Conservation (phyloP, 768 basidiomycete species). For the Lactarius evosmus region DNA sequence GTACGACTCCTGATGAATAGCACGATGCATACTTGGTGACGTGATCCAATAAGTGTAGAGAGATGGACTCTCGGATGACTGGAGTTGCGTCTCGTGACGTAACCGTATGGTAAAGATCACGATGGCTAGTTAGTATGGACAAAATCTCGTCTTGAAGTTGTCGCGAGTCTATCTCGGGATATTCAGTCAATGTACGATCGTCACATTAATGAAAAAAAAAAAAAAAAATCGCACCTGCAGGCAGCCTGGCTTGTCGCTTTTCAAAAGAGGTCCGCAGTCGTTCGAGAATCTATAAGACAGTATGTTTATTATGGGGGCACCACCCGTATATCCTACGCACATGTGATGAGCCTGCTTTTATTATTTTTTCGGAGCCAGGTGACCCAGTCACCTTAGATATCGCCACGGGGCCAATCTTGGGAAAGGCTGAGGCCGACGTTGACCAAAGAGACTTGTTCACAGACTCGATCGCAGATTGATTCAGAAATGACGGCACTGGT, state of each 20-base stretch:
- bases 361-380: constrained; percentile 5
- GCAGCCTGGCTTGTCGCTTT: constrained; percentile 50
- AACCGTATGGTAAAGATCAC: constrained; percentile 74
- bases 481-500: constrained; percentile 47
- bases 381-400: constrained; percentile 47
- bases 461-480: constrained; percentile 46
- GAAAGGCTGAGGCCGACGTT: constrained; percentile 44
- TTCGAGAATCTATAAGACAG: constrained; percentile 47
- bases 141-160: constrained; percentile 66
- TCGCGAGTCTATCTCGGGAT: constrained; percentile 41
- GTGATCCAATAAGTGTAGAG: constrained; percentile 86
- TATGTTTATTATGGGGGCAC: not conserved
- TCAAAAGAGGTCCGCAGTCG: constrained; percentile 55
- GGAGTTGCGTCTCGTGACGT: constrained; percentile 63
- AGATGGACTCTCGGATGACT: constrained; percentile 60
- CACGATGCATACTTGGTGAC: constrained; percentile 63
- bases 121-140: constrained; percentile 60
- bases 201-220: constrained; percentile 11
- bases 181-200: not conserved
- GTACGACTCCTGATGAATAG: not conserved
- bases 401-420: constrained; percentile 57
- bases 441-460: constrained; percentile 61
- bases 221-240: constrained; percentile 43
- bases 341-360: constrained; percentile 16
- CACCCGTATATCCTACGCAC: constrained; percentile 7